phyloP scores from a whole-genome alignment of 2,329 filamentous ascomycete genomes.

The Xylaria sp. region DNA sequence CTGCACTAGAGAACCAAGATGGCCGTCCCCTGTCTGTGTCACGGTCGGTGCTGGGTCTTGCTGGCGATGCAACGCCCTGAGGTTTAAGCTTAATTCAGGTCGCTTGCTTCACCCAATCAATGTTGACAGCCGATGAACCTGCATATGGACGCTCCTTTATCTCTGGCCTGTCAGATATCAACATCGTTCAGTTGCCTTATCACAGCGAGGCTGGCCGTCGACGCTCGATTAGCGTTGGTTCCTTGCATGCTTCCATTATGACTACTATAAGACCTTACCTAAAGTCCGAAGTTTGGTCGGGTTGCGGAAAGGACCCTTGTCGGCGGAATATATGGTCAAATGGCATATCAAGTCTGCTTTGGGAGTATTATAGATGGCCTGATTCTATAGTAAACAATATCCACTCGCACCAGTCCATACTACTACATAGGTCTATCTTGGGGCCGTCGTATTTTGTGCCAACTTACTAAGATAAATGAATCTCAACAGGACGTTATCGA shows the following conservation, averaged over 20 bases:
- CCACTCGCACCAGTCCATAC: no score
- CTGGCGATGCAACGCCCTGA: conserved; percentile 18
- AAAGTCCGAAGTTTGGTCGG: no score
- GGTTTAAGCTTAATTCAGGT: conserved; percentile 25
- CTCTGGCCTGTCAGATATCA: background rate
- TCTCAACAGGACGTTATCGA: background rate
- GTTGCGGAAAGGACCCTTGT: no score
- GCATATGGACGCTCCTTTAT: conserved; percentile 5
- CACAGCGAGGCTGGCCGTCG: no score
- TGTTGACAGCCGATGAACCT: conserved; percentile 1
- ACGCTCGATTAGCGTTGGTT: no score
- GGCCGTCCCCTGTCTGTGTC: background rate
- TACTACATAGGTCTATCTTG: no score
- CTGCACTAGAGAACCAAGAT: conserved; percentile 13
- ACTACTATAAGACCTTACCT: background rate
- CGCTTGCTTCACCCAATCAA: conserved; percentile 12
- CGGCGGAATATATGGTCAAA: no score
- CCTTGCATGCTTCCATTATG: no score
- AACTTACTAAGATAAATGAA: background rate
- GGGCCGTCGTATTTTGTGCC: background rate
- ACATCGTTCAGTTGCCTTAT: background rate
- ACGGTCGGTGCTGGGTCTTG: background rate
- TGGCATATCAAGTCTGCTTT: no score
- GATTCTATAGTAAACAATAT: no score
- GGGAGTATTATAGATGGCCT: no score